Conservation (phyloP, 164 flowering plant genomes). For the Aristolochia californica region DNA sequence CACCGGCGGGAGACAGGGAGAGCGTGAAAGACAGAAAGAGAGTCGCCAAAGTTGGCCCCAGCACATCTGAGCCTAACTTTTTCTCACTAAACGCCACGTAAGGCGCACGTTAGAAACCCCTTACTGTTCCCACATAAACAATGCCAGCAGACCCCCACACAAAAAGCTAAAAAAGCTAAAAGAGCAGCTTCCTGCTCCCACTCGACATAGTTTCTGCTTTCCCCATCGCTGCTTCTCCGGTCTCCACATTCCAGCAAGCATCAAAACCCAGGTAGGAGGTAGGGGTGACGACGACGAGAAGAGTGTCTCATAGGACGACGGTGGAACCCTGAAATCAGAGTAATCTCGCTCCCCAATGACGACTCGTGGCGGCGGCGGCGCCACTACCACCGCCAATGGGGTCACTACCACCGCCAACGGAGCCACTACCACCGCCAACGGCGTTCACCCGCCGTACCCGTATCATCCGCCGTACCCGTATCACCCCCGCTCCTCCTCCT, state of each 20-base stretch:
- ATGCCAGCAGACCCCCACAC: not conserved
- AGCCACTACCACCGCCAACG: not conserved
- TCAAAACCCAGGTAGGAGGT: not conserved
- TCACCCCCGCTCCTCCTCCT: slow-evolving; percentile 35
- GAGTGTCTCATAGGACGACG: too few species aligned
- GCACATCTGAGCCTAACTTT: not conserved
- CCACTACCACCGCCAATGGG: not conserved
- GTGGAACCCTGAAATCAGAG: too few species aligned
- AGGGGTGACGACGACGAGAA: not conserved
- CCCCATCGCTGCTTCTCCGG: too few species aligned
- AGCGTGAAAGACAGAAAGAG: not conserved
- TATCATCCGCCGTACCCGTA: slow-evolving; percentile 4
- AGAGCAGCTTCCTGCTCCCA: too few species aligned
- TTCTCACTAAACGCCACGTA: not conserved
- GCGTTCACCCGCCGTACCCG: not conserved
- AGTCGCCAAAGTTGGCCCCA: not conserved
- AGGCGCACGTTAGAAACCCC: slow-evolving; percentile 1
- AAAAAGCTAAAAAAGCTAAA: too few species aligned
- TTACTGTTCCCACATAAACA: not conserved
- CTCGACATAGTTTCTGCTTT: too few species aligned
- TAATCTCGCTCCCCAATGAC: not conserved
- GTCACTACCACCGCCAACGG: not conserved
- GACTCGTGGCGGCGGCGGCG: not conserved
- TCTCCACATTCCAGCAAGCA: too few species aligned
- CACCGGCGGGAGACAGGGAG: not conserved